Base-by-base conservation (phyloP, 441 rosid genomes). In the Corymbia citriodora region DNA sequence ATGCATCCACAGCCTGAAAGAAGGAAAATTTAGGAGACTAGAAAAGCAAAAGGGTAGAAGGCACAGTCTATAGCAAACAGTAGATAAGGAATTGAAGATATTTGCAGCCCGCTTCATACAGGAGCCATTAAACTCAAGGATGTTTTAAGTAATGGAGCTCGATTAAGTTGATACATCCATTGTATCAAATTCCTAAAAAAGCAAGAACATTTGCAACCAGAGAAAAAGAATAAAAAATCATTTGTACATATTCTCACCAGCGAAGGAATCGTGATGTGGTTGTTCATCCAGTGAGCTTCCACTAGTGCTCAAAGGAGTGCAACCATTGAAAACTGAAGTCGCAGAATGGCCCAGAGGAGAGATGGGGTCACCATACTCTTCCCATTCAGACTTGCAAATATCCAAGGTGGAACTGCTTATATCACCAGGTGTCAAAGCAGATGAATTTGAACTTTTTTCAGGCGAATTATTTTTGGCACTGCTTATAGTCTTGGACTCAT, bases 201-300 rank as follows among this genome's bases (percentile, higher is more conserved):
- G 23, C 29, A 79, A 54, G 49, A 68, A 74, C 27, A 68, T 87
- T 90, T 59, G 68, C 53, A 55, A 89, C 48, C 59, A 89, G 53
- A 2, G 6, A 5, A 15, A 53, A 53, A 29, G 31, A 17, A 29
- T 45, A n/a, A 48, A 8, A 59, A 45, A 88, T 40, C 40, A 74
- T 70, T 81, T 87, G 25, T 14, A 72, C 74, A 93, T 81, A 91
- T 87, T 81, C 96, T 92, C 89, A 97, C 98, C 96, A 65, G 93
- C 88, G 89, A 93, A 88, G 72, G 89, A 90, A 74, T 93, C 93
- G 53, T 88, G 55, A 92, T 94, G 93, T 50, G 63, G 91, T 65
- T 90, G 95, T 91, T 97, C 96, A 92, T 97, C 98, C 94, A 94
- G 91, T 89, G 97, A 95, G 90, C 94, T 94, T 91, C 95, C 95